Base-by-base conservation (phyloP, 2,329 filamentous ascomycete genomes). In the Colletotrichum coccodes region DNA sequence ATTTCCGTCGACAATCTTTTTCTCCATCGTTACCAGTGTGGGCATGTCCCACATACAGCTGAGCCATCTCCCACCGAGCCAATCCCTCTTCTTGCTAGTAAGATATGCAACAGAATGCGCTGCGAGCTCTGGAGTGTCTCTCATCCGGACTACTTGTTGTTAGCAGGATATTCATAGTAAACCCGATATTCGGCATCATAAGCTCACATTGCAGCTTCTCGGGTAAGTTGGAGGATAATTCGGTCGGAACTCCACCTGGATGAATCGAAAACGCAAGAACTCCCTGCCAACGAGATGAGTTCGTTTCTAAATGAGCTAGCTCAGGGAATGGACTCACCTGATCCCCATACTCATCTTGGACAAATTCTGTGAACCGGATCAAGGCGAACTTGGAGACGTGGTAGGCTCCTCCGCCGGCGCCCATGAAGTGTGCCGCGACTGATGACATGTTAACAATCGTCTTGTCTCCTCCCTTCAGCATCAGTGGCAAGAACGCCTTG, bases 331-430 rank as follows among this genome's bases (percentile, higher is more conserved):
- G 2, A 21, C 16, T 47, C 23, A 70, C 67, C 57, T 65, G 65
- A 23, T 58, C 56, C 3, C 72, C 77, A 71, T 87, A 84, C 52
- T 88, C 87, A 0, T 75, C 75, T 44, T 79, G 77, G 9, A 86
- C 70, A 70, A 82, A 84, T 72, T 89, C 86, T 1, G 82, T 84
- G 50, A 89, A 79, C 12, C 85, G 78, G 18, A 83, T 72, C 30
- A 86, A 70, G 3, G 85, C 86, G 36, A 87, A 76, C 73, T 89
- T 89, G 42, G 78, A 79, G 2, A 79, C 79, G 64, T 82, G 78
- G 70, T 89, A 89, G 3, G 79, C 78, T 38, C 81, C 82, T 3
- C 76, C 72, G 6, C 82, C 79, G 0, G 73, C 73, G 2, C 71
- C 70, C 8, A 79, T 73, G 60, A 80, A 64, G 60, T 80, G 77